Conservation (phyloP, 176 grass and related monocot genomes). For the Phyllostachys edulis region DNA sequence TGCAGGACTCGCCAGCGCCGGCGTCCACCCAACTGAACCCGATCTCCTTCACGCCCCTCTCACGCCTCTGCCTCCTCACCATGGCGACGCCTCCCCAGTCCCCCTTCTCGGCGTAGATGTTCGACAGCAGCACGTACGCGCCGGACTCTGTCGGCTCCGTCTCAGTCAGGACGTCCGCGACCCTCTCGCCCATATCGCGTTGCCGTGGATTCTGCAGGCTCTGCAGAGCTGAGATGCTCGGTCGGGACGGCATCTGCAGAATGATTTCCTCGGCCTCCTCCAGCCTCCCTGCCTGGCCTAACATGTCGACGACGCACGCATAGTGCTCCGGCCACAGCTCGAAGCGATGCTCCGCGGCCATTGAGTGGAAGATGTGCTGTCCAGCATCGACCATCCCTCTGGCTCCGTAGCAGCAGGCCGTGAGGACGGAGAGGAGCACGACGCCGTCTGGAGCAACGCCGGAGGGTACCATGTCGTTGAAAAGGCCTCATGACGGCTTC, state of each 20-base stretch:
- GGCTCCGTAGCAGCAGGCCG: conserved; percentile 63
- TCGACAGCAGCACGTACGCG: conserved; percentile 75
- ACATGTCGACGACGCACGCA: conserved; percentile 78
- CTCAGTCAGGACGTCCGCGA: no score
- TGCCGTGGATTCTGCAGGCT: conserved; percentile 74
- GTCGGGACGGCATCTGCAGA: conserved; percentile 40
- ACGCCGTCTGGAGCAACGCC: conserved; percentile 58
- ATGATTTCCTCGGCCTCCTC: conserved; percentile 69
- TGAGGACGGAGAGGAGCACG: conserved; percentile 69
- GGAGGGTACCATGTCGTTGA: conserved; percentile 51
- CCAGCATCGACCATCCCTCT: conserved; percentile 55
- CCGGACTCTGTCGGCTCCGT: conserved; percentile 54
- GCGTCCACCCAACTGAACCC: conserved; percentile 91
- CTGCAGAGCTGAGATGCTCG: conserved; percentile 69
- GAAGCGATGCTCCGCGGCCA: conserved; percentile 37
- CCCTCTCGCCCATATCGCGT: conserved; percentile 49
- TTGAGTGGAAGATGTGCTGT: conserved; percentile 54
- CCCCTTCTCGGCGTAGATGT: conserved; percentile 75
- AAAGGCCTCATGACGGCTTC: conserved; percentile 49
- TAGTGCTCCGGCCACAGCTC: conserved; percentile 84
- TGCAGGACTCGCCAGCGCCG: conserved; percentile 29
- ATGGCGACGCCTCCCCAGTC: conserved; percentile 66
- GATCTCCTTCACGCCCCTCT: conserved; percentile 71
- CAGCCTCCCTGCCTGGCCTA: conserved; percentile 66
- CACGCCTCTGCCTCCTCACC: conserved; percentile 65